phyloP scores from a whole-genome alignment of 2,329 filamentous ascomycete species.

The Fusarium sp. region DNA sequence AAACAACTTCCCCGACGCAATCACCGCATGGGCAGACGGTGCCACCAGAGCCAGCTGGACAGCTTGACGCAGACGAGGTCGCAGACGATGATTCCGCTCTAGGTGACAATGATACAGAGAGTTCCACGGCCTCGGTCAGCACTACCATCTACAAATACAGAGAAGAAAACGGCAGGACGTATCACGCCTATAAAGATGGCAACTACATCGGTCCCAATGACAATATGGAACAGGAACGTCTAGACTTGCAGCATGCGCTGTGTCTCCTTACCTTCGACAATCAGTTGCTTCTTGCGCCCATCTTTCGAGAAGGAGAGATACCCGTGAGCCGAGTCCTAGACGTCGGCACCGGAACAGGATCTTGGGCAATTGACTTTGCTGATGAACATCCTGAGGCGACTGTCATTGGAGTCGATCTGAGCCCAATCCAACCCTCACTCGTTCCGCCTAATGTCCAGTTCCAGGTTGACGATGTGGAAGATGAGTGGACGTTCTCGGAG shows the following conservation, averaged over 20 bases:
- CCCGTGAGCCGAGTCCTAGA: slow-evolving; percentile 35
- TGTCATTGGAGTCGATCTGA: slow-evolving; percentile 35
- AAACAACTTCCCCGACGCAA: neutral
- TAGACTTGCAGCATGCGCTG: slow-evolving; percentile 37
- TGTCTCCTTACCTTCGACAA: slow-evolving; percentile 43
- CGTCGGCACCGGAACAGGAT: slow-evolving; percentile 40
- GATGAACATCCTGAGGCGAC: slow-evolving; percentile 27
- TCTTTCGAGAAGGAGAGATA: neutral
- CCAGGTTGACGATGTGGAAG: slow-evolving; percentile 41
- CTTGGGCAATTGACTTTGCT: slow-evolving; percentile 44
- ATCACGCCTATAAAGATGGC: slow-evolving; percentile 43
- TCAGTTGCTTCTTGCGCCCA: slow-evolving; percentile 36
- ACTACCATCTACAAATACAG: slow-evolving; percentile 36
- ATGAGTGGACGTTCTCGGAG: slow-evolving; percentile 36
- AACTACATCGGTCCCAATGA: slow-evolving; percentile 21
- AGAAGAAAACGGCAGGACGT: slow-evolving; percentile 43
- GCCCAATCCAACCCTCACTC: slow-evolving; percentile 31
- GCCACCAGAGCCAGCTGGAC: neutral
- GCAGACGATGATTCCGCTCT: slow-evolving; percentile 8
- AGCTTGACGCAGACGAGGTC: slow-evolving; percentile 7
- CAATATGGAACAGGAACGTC: slow-evolving; percentile 18
- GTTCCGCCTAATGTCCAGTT: slow-evolving; percentile 41
- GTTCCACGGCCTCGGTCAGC: slow-evolving; percentile 31
- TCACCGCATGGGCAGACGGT: neutral
- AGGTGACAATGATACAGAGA: neutral